Percentiles rank a stretch among this genome's conserved stretches.
These are phyloP conservation scores for Crithidia acanthocephali DNA, from an alignment of 208 protist genomes.

Conservation along the genomic window DNA sequence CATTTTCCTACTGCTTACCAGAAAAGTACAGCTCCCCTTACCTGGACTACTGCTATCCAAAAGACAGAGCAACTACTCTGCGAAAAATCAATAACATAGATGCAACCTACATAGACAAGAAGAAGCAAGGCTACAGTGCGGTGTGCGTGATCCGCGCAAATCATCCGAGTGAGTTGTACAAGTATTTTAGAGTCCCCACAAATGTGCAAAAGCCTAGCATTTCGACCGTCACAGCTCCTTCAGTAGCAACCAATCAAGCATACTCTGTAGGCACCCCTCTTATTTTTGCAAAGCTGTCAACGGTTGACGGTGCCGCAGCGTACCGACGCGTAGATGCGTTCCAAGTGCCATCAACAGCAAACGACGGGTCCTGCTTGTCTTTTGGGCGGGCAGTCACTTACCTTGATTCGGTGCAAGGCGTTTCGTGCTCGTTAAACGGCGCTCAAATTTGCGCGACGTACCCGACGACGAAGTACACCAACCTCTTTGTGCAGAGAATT, in stretches of 20 bases:
- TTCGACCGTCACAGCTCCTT: neutral
- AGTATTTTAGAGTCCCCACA: constrained; percentile 72
- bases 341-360: constrained; percentile 36
- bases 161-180: constrained; percentile 58
- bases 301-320: constrained; percentile 1
- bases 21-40: constrained; percentile 54
- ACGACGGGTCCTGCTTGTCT: constrained; percentile 50
- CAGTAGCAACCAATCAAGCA: neutral
- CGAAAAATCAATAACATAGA: constrained; percentile 50
- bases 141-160: constrained; percentile 73
- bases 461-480: constrained; percentile 43
- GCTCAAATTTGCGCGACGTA: constrained; percentile 49
- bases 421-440: constrained; percentile 52
- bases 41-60: constrained; percentile 60
- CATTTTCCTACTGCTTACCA: constrained; percentile 62
- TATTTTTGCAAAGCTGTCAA: constrained; percentile 32
- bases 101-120: constrained; percentile 47
- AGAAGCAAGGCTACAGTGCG: constrained; percentile 33
- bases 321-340: constrained; percentile 48
- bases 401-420: constrained; percentile 57
- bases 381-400: constrained; percentile 44
- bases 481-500: constrained; percentile 51
- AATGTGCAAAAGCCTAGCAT: constrained; percentile 36
- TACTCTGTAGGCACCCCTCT: constrained; percentile 41
- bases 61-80: constrained; percentile 41